phyloP scores from a whole-genome alignment of 169 alveolate species.

The Besnoitia besnoiti region DNA sequence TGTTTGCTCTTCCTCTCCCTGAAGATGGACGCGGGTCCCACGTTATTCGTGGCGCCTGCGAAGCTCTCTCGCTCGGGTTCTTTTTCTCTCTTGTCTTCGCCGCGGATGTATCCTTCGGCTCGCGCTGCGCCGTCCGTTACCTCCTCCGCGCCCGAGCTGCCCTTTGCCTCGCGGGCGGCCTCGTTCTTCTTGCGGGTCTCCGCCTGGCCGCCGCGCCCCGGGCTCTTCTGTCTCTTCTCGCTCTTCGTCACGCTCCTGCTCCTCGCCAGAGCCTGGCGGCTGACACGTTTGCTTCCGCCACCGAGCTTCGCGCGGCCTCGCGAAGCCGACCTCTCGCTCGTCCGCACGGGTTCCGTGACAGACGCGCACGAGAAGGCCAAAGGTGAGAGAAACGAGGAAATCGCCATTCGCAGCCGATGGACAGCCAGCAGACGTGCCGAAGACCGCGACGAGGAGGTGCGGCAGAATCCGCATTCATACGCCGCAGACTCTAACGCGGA shows the following conservation, averaged over 20 bases:
- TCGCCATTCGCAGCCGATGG: too few relatives aligned
- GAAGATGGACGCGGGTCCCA: neutral
- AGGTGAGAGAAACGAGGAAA: too few relatives aligned
- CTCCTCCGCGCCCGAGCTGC: neutral
- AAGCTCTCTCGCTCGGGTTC: neutral
- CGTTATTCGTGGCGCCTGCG: neutral
- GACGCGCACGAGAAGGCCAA: too few relatives aligned
- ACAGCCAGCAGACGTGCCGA: too few relatives aligned
- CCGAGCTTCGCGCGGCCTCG: neutral
- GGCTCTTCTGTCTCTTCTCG: neutral
- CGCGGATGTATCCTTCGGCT: neutral
- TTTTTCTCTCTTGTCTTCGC: neutral
- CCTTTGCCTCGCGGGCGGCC: neutral
- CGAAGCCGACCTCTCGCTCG: neutral
- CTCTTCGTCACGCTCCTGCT: neutral
- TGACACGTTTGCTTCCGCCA: neutral
- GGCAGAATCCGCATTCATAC: too few relatives aligned
- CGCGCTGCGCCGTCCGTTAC: neutral
- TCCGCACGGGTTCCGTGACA: too few relatives aligned
- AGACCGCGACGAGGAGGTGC: too few relatives aligned
- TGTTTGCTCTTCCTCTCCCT: neutral
- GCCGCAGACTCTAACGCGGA: too few relatives aligned
- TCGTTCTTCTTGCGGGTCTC: neutral
- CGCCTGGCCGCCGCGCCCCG: neutral
- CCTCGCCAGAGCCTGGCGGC: neutral